Evolutionary conservation across 495 filamentous ascomycete species (phyloP), one percentile per base, ranked within the genome.

Genomic region (Aspergillus panamensis): DNA sequence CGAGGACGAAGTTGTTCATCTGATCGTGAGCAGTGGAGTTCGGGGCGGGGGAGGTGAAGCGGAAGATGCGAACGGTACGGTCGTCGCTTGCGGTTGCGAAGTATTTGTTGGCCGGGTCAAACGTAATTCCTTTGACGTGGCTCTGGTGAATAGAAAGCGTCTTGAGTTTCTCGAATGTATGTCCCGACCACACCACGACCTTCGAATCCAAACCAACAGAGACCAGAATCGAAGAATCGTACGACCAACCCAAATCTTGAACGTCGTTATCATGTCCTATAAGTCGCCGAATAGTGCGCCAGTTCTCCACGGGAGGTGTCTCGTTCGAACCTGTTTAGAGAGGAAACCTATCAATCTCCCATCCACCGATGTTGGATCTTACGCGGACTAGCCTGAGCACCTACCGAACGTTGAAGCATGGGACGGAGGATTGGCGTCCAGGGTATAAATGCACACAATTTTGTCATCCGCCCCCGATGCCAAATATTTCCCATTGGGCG

Each of bases 221-320:
- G 8, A 97, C 92, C 61, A 99, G 75, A 25, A 99, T 90, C 1
- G 91, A 96, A 25, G 91, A 94, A 76, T 99, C 94, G 65, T 88
- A 87, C 33, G 94, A 96, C 94, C 94, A 99, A 31, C 90, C 94
- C 54, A 97, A 78, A 79, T 99, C 95, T 72, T 97, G 94, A 37
- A 99, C 91, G 76, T 99, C 94, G 72, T 97, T 97, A 51, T 99
- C 94, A 67, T 99, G 94, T 8, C 95, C 95, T 48, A 96, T 93
- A 49, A 99, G 77, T 60, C 94, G 87, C 58, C 90, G 87, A 57
- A 90, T 84, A 32, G 95, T 95, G 68, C 94, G 90, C 94, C 94
- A 99, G 65, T 95, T 96, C 75, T 99, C 94, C 20, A 93, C 88
- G 0, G 93, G 91, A 1, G 92, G 91, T 30, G 90, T 83, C 64